Conservation (phyloP, 306 rosid genomes). For the Abrus pulchellus region DNA sequence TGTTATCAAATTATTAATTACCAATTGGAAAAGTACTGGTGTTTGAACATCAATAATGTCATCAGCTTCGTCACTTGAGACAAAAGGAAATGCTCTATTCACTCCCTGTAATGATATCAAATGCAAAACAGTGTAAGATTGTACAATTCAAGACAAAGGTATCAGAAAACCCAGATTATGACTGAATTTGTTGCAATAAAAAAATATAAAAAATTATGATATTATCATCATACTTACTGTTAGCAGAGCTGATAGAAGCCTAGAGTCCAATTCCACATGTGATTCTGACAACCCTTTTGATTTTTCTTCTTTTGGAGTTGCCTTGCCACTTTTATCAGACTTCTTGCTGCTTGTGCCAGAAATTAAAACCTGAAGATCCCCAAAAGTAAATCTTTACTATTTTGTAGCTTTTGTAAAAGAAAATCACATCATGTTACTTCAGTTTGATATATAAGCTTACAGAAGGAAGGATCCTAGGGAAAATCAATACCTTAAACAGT, state of each 20-base stretch:
- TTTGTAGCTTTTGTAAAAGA: conserved; percentile 4
- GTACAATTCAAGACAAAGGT: background rate
- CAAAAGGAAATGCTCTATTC: conserved; percentile 96
- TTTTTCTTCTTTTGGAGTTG: conserved; percentile 51
- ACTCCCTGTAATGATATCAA: conserved; percentile 72
- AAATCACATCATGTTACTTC: background rate
- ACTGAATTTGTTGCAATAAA: conserved; percentile 1
- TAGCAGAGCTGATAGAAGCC: conserved; percentile 88
- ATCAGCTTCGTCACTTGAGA: conserved; percentile 86
- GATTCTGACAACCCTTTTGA: conserved; percentile 55
- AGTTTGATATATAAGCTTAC: conserved; percentile 7
- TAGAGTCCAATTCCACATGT: conserved; percentile 84
- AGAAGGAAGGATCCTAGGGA: background rate
- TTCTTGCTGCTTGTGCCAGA: conserved; percentile 62
- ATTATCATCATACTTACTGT: conserved; percentile 59
- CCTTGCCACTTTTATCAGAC: conserved; percentile 59
- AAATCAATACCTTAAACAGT: conserved; percentile 83
- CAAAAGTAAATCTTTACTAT: conserved; percentile 34
- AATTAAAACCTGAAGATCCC: conserved; percentile 74
- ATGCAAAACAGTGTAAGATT: conserved; percentile 21
- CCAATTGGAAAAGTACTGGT: conserved; percentile 92
- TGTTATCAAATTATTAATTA: conserved; percentile 52
- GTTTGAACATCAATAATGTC: conserved; percentile 91
- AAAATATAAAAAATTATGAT: background rate
- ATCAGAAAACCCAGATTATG: conserved; percentile 2